phyloP scores from a whole-genome alignment of 2,329 filamentous ascomycete species.

The Paraphoma sp. region DNA sequence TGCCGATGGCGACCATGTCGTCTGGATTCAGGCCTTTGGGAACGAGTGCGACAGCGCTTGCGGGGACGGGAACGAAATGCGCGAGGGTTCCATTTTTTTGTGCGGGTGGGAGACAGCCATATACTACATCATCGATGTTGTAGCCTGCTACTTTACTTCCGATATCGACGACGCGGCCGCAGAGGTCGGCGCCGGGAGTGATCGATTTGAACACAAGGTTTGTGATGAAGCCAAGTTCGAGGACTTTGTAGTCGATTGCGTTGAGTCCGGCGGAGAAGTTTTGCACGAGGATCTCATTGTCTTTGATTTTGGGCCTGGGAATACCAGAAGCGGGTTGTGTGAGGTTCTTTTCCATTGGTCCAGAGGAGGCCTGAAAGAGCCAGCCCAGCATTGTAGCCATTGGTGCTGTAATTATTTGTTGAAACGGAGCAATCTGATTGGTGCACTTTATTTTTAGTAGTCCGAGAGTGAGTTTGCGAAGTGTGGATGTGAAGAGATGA shows the following conservation, averaged over 20 bases:
- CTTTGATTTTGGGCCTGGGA: conserved; percentile 46
- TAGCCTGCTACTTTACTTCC: conserved; percentile 18
- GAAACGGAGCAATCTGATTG: not conserved
- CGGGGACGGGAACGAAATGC: conserved; percentile 33
- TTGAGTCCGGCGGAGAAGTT: conserved; percentile 61
- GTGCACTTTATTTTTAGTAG: too few relatives aligned
- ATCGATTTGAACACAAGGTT: conserved; percentile 49
- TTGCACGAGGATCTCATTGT: conserved; percentile 58
- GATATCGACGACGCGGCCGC: conserved; percentile 52
- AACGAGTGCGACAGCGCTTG: conserved; percentile 4
- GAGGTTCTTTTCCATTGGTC: conserved; percentile 59
- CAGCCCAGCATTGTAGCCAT: conserved; percentile 60
- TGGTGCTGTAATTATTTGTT: not conserved
- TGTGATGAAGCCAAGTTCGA: conserved; percentile 55
- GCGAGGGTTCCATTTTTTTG: conserved; percentile 37
- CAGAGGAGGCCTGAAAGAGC: conserved; percentile 26
- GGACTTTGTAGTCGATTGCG: conserved; percentile 67
- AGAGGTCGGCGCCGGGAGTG: conserved; percentile 56
- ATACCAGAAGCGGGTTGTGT: conserved; percentile 51
- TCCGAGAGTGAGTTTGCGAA: too few relatives aligned
- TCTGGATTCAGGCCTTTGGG: conserved; percentile 22
- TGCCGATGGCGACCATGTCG: conserved; percentile 36
- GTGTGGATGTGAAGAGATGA: not conserved
- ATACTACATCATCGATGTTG: conserved; percentile 42
- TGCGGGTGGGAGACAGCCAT: conserved; percentile 33